Evolutionary conservation across 2,329 filamentous ascomycete species (phyloP).

Genomic region (Nemania bipapillata): DNA sequence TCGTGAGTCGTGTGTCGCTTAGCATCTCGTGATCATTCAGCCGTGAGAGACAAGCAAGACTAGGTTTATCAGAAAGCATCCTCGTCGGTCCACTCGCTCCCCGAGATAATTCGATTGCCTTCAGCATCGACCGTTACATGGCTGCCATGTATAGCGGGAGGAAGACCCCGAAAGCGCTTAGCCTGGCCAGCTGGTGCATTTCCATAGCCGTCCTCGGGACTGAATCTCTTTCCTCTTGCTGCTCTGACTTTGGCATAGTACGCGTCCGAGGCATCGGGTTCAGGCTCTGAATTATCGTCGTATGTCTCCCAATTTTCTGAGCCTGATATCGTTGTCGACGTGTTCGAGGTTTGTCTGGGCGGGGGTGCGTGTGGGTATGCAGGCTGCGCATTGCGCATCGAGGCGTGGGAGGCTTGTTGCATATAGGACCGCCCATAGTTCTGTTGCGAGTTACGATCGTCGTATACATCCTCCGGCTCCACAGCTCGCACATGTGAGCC

Average conservation of each 20-base stretch:
- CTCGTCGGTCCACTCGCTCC: conserved; percentile 75
- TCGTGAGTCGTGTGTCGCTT: conserved; percentile 42
- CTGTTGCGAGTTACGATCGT: conserved; percentile 67
- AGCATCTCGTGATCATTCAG: conserved; percentile 45
- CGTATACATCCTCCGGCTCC: conserved; percentile 86
- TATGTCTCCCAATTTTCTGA: conserved; percentile 99
- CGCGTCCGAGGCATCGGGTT: conserved; percentile 77
- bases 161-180: conserved; percentile 67
- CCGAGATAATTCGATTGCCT: conserved; percentile 71
- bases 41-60: conserved; percentile 41
- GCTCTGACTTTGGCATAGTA: conserved; percentile 83
- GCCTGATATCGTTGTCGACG: conserved; percentile 80
- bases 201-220: conserved; percentile 59
- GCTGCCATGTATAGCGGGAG: conserved; percentile 60
- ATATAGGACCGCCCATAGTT: conserved; percentile 53
- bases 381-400: conserved; percentile 54
- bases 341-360: conserved; percentile 75
- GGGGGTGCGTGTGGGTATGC: conserved; percentile 58
- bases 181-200: conserved; percentile 57
- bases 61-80: conserved; percentile 63
- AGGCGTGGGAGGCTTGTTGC: conserved; percentile 51
- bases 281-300: conserved; percentile 82
- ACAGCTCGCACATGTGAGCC: conserved; percentile 68
- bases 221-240: conserved; percentile 72
- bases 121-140: conserved; percentile 66